Base-by-base conservation (phyloP, 2,329 filamentous ascomycete genomes). In the Purpureocillium takamizusanense region DNA sequence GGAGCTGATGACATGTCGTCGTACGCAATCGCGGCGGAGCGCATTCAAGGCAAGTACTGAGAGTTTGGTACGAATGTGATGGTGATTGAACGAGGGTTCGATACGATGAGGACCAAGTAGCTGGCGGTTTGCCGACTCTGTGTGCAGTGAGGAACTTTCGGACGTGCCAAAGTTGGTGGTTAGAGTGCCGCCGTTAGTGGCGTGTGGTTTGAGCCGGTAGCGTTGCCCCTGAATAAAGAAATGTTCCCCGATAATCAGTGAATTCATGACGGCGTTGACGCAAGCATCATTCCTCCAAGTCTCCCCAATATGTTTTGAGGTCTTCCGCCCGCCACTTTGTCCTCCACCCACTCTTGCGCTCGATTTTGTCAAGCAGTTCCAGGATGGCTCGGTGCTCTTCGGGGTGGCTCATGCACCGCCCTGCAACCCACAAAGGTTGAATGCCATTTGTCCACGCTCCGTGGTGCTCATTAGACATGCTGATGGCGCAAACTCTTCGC, bases 391-490 rank as follows among this genome's bases (percentile, higher is more conserved):
- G 51, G 37, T 63, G 62, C 38, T 68, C 61, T 36, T 50, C 52
- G 3, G 56, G 62, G 44, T 74, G 69, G 43, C 66, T 74, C 50
- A 76, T 63, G 3, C 72, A 55, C 4, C 65, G 58, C 1, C 71
- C 72, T 1, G 72, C 72, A 40, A 75, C 64, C 65, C 67, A 74
- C 3, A 75, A 50, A 2, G 70, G 70, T 46, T 75, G 71, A 1
- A 74, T 65, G 4, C 69, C 65, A 42, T 75, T 74, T 21, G 67
- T 75, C 49, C 72, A 57, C n/a, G 67, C 70, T 1, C 70, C 71
- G 28, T 70, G 66, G 42, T 75, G 68, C 11, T 62, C 60, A 36
- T 74, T 76, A 1, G 69, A 63, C 12, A 69, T 49, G 13, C 70
- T 72, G 16, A 76, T 76, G 0, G 66, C 71, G 34, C 68, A 72